Percentiles rank a stretch among this genome's conserved stretches.
phyloP scores from a whole-genome alignment of 1,284 basidiomycete species.

The Polyporus tsugae region DNA sequence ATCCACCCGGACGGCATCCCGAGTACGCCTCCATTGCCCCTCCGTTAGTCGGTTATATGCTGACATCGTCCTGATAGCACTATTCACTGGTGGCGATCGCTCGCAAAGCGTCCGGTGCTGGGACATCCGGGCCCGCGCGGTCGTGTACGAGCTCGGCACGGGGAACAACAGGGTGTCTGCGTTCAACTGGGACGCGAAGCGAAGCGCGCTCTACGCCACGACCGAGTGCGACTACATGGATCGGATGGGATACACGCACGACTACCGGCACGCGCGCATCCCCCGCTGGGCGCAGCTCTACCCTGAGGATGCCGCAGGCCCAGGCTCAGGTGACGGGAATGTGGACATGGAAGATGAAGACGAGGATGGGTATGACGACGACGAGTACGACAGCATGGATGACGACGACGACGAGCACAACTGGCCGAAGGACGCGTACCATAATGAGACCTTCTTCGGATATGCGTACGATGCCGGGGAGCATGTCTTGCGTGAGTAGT shows the following conservation, averaged over 20 bases:
- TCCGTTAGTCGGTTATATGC: background rate
- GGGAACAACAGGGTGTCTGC: slow-evolving; percentile 49
- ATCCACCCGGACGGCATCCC: slow-evolving; percentile 39
- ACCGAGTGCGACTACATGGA: slow-evolving; percentile 47
- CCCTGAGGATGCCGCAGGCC: slow-evolving; percentile 17
- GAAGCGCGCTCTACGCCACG: slow-evolving; percentile 45
- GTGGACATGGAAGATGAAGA: slow-evolving; percentile 41
- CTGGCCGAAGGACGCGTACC: slow-evolving; percentile 46
- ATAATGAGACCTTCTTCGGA: slow-evolving; percentile 47
- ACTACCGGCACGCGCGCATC: slow-evolving; percentile 41
- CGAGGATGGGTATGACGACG: slow-evolving; percentile 8
- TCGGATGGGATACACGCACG: slow-evolving; percentile 40
- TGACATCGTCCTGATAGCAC: slow-evolving; percentile 30
- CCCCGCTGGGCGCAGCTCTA: slow-evolving; percentile 29
- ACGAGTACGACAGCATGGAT: slow-evolving; percentile 20
- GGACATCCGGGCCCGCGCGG: slow-evolving; percentile 47
- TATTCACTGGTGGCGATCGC: slow-evolving; percentile 43
- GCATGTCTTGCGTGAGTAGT: slow-evolving; percentile 41
- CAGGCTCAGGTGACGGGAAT: slow-evolving; percentile 15
- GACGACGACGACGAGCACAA: slow-evolving; percentile 32
- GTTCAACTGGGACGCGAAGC: slow-evolving; percentile 46
- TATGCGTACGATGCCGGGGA: slow-evolving; percentile 47
- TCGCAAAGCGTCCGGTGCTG: slow-evolving; percentile 47
- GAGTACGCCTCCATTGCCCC: slow-evolving; percentile 29
- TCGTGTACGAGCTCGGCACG: slow-evolving; percentile 50